A percentile compares a stretch with the other conserved stretches of the same genome.
phyloP scores from a whole-genome alignment of 2,329 filamentous ascomycete genomes.

The Achaetomium macrosporum region DNA sequence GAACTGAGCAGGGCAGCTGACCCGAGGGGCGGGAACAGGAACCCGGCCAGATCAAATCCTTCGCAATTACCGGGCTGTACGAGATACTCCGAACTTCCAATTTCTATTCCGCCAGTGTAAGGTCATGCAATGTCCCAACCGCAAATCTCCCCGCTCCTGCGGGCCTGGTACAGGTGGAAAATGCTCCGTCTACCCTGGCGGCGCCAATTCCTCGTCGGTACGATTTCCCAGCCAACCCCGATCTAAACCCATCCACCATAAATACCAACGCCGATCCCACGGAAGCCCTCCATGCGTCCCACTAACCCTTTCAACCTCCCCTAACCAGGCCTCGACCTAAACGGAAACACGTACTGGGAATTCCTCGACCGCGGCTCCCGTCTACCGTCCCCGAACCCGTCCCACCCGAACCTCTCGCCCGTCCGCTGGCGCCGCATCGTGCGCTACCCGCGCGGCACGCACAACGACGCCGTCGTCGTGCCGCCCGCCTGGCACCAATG shows the following conservation, averaged over 20 bases:
- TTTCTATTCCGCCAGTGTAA: neutral
- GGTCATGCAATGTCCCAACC: slow-evolving; percentile 25
- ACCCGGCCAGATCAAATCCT: neutral
- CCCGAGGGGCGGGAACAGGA: neutral
- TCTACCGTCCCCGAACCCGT: slow-evolving; percentile 21
- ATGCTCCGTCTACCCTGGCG: slow-evolving; percentile 58
- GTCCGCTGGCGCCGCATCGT: slow-evolving; percentile 57
- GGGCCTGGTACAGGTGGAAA: slow-evolving; percentile 58
- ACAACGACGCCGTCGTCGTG: slow-evolving; percentile 51
- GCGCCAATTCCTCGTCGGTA: slow-evolving; percentile 57
- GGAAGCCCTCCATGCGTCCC: neutral
- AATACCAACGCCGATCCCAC: neutral
- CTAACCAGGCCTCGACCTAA: slow-evolving; percentile 52
- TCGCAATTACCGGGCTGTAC: no score
- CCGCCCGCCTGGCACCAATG: slow-evolving; percentile 63
- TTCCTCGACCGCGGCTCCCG: slow-evolving; percentile 47
- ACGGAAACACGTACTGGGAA: slow-evolving; percentile 65
- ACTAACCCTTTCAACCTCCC: neutral
- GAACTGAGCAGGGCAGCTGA: neutral
- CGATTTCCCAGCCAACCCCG: neutral
- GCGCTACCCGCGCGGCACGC: slow-evolving; percentile 48
- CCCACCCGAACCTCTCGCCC: neutral
- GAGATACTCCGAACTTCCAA: neutral
- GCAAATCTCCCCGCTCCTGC: slow-evolving; percentile 33
- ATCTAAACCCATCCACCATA: neutral